Evolutionary conservation across 2,329 filamentous ascomycete species (phyloP).

Genomic region (Sporothrix brunneoviolacea): DNA sequence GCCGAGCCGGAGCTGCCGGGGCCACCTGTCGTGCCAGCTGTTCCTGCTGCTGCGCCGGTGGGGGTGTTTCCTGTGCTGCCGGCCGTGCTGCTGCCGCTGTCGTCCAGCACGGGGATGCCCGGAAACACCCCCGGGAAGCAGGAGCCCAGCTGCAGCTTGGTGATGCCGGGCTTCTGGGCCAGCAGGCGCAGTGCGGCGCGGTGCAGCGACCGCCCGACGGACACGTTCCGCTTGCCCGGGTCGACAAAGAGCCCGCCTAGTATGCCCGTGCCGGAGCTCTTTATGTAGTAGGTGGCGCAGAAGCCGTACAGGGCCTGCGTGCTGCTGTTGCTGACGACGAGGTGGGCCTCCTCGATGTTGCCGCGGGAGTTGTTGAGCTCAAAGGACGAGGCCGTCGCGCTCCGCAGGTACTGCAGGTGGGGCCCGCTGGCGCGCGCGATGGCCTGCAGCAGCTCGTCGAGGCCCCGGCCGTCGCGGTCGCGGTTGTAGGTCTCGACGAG

Average conservation of each 20-base stretch:
- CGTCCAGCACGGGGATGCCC: conserved; percentile 62
- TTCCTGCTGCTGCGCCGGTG: neutral
- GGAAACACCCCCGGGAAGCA: conserved; percentile 79
- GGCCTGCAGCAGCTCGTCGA: conserved; percentile 68
- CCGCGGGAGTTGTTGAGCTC: conserved; percentile 61
- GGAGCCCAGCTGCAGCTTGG: conserved; percentile 74
- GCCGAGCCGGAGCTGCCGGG: neutral
- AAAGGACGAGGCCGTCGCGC: conserved; percentile 68
- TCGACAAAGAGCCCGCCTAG: conserved; percentile 88
- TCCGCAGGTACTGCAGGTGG: conserved; percentile 61
- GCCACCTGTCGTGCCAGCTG: neutral
- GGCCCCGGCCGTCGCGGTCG: conserved; percentile 63
- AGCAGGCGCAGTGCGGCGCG: conserved; percentile 74
- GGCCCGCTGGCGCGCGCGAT: conserved; percentile 62
- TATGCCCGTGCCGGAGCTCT: conserved; percentile 61
- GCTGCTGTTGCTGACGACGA: conserved; percentile 88
- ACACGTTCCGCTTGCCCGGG: conserved; percentile 75
- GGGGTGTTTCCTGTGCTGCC: conserved; percentile 13
- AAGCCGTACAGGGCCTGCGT: conserved; percentile 89
- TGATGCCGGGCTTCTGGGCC: conserved; percentile 61
- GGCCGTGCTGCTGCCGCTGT: conserved; percentile 22
- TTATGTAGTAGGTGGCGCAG: conserved; percentile 78
- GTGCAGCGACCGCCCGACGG: conserved; percentile 84
- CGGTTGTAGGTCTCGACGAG: conserved; percentile 84
- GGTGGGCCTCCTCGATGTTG: conserved; percentile 71